phyloP scores from a whole-genome alignment of 495 filamentous ascomycete genomes.

The Aspergillus avenaceus region DNA sequence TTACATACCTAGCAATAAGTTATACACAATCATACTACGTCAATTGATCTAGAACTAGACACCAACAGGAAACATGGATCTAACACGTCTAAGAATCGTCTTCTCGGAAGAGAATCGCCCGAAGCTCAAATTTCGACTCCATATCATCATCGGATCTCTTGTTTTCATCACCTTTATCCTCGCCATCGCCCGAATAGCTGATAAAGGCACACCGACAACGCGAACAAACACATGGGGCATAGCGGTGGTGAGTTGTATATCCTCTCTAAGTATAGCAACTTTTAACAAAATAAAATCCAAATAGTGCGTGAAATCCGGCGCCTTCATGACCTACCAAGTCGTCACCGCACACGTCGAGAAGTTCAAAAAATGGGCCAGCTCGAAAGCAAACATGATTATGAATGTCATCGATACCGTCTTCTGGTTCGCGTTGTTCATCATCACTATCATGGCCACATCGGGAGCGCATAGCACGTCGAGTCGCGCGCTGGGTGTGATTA shows the following conservation, averaged over 20 bases:
- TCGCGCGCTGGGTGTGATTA: slow-evolving; percentile 18
- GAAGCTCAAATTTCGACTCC: slow-evolving; percentile 7
- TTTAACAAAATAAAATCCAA: neutral
- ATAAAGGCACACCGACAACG: slow-evolving; percentile 16
- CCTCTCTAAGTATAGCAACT: neutral
- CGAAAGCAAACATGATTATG: slow-evolving; percentile 25
- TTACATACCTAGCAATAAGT: too few species aligned
- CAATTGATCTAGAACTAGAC: too few species aligned
- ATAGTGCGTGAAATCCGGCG: slow-evolving; percentile 28
- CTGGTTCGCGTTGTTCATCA: slow-evolving; percentile 29
- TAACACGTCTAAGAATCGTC: too few species aligned
- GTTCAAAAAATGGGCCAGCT: slow-evolving; percentile 27
- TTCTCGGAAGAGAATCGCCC: neutral
- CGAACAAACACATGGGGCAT: slow-evolving; percentile 26
- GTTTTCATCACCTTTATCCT: slow-evolving; percentile 19
- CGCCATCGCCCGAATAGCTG: slow-evolving; percentile 17
- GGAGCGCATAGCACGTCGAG: slow-evolving; percentile 11
- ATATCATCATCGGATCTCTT: slow-evolving; percentile 17
- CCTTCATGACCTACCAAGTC: slow-evolving; percentile 33
- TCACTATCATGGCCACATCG: slow-evolving; percentile 14
- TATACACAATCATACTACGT: too few species aligned
- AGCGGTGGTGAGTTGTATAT: slow-evolving; percentile 16
- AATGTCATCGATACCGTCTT: slow-evolving; percentile 29
- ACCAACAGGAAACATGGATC: neutral
- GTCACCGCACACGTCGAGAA: slow-evolving; percentile 17